Conservation (phyloP, 2,329 filamentous ascomycete species). For the Fragosphaeria purpurea region DNA sequence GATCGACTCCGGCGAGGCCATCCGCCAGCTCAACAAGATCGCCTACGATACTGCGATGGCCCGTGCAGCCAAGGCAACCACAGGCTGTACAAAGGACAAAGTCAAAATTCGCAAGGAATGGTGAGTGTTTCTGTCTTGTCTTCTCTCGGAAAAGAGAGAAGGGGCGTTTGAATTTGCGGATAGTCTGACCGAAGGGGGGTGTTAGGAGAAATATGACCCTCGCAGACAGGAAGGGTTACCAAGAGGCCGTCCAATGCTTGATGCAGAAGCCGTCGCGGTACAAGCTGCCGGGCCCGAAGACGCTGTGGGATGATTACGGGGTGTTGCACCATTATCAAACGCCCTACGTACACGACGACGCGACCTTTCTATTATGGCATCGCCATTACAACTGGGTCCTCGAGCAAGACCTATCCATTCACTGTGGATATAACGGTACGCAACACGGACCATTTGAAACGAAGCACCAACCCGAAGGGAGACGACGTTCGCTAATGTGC, state of each 20-base stretch:
- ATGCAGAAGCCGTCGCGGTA: slow-evolving; percentile 17
- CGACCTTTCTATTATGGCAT: slow-evolving; percentile 23
- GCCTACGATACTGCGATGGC: slow-evolving; percentile 18
- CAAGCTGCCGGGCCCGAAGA: slow-evolving; percentile 12
- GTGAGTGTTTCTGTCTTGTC: slow-evolving; percentile 5
- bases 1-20: slow-evolving; percentile 17
- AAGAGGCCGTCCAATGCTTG: slow-evolving; percentile 19
- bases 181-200: background rate
- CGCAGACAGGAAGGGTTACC: slow-evolving; percentile 18
- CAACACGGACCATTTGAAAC: no score
- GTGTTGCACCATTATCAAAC: slow-evolving; percentile 22
- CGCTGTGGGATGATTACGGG: slow-evolving; percentile 20
- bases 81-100: slow-evolving; percentile 17
- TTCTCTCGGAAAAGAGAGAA: no score
- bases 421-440: slow-evolving; percentile 20
- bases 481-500: no score
- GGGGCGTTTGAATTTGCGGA: no score
- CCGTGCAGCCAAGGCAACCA: slow-evolving; percentile 14
- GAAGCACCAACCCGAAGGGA: no score
- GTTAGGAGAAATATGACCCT: slow-evolving; percentile 15
- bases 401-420: slow-evolving; percentile 17
- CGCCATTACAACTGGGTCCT: slow-evolving; percentile 22
- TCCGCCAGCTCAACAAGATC: slow-evolving; percentile 15
- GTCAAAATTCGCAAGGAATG: slow-evolving; percentile 18
- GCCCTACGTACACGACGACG: slow-evolving; percentile 19